These are phyloP conservation scores for Yamadazyma spencermartinsiae DNA, from an alignment of 1,139 yeast genomes.

Conservation along the genomic window DNA sequence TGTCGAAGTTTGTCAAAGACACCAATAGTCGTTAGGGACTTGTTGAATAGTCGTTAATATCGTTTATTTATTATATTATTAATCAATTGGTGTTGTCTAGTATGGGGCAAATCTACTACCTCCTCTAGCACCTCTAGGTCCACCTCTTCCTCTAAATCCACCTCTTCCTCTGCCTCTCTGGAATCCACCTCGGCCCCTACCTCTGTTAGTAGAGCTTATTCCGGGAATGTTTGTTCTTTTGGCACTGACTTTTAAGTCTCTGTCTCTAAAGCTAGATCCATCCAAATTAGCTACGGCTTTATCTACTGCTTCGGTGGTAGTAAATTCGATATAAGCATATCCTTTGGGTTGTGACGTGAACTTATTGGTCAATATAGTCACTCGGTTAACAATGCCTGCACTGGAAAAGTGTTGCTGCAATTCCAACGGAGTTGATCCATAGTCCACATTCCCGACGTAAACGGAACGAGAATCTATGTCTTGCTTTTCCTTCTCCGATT, in stretches of 20 bases:
- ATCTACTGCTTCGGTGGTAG: slow-evolving; percentile 59
- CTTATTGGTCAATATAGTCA: slow-evolving; percentile 74
- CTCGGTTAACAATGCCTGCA: slow-evolving; percentile 79
- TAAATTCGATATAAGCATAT: slow-evolving; percentile 81
- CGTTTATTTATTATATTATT: slow-evolving; percentile 3
- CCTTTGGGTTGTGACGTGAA: slow-evolving; percentile 82
- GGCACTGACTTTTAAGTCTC: slow-evolving; percentile 68
- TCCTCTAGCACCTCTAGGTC: slow-evolving; percentile 20
- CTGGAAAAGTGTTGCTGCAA: slow-evolving; percentile 74
- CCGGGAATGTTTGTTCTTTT: slow-evolving; percentile 85
- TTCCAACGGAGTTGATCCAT: slow-evolving; percentile 76
- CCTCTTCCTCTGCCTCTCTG: slow-evolving; percentile 31
- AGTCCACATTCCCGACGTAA: slow-evolving; percentile 87
- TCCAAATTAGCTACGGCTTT: slow-evolving; percentile 64
- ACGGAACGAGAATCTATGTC: slow-evolving; percentile 74
- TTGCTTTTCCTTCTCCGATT: slow-evolving; percentile 34
- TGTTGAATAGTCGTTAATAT: neutral
- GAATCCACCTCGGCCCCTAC: slow-evolving; percentile 33
- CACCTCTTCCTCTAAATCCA: slow-evolving; percentile 14
- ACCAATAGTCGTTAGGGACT: slow-evolving; percentile 16
- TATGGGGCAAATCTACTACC: slow-evolving; percentile 20
- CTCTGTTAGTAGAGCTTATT: slow-evolving; percentile 46
- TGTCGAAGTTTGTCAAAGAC: slow-evolving; percentile 24
- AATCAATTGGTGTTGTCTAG: too few species aligned
- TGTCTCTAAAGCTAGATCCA: slow-evolving; percentile 65